A percentile compares a stretch with the other conserved stretches of the same genome.
phyloP scores from a whole-genome alignment of 2,329 filamentous ascomycete genomes.

The Alternaria gansuensis region DNA sequence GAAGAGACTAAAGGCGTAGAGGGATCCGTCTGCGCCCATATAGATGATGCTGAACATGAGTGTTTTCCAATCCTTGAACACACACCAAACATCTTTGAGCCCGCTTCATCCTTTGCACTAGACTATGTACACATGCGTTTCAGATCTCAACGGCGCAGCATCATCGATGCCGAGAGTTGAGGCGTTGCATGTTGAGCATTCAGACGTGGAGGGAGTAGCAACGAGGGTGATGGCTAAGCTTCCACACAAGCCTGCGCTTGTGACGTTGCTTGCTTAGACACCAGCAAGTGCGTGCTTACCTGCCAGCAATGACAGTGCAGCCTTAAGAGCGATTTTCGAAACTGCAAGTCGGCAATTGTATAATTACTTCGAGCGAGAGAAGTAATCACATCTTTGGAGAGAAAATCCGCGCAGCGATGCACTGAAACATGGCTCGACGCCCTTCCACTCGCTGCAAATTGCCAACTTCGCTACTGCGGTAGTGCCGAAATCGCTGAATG shows the following conservation, averaged over 20 bases:
- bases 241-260: constrained; percentile 21
- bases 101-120: neutral
- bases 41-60: constrained; percentile 78
- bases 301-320: neutral
- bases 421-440: neutral
- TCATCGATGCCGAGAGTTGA: constrained; percentile 13
- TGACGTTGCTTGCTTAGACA: constrained; percentile 26
- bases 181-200: constrained; percentile 3
- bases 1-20: constrained; percentile 81
- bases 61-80: constrained; percentile 84
- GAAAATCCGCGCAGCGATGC: neutral
- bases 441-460: neutral
- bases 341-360: neutral
- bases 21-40: constrained; percentile 74
- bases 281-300: constrained; percentile 4
- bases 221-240: constrained; percentile 26
- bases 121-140: neutral
- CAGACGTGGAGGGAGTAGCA: constrained; percentile 3
- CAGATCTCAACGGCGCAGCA: neutral
- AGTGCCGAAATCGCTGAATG: neutral
- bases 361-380: neutral
- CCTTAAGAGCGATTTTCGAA: neutral
- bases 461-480: neutral
- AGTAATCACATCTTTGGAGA: neutral
- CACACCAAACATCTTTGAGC: neutral